Percentiles rank a stretch among this genome's conserved stretches.
Evolutionary conservation across 73 alveolate genomes (phyloP).

Genomic region (Diophrys appendiculata): DNA sequence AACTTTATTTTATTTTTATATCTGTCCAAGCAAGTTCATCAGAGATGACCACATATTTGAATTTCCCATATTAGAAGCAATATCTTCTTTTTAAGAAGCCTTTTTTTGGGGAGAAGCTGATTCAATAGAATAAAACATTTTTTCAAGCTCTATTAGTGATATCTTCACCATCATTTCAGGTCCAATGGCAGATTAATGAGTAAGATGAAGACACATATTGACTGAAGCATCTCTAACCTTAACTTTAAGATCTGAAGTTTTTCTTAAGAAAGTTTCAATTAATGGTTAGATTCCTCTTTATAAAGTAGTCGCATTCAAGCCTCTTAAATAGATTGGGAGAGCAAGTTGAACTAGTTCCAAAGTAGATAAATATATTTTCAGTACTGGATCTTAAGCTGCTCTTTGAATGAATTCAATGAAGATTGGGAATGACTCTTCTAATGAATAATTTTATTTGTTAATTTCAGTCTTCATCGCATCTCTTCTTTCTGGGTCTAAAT

Average conservation of each 20-base stretch:
- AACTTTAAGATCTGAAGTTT: constrained; percentile 52
- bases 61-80: constrained; percentile 50
- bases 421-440: constrained; percentile 36
- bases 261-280: constrained; percentile 31
- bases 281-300: constrained; percentile 18
- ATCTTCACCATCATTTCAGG: constrained; percentile 48
- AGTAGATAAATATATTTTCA: constrained; percentile 34
- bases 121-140: constrained; percentile 2
- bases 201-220: constrained; percentile 46
- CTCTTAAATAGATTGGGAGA: constrained; percentile 49
- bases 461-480: constrained; percentile 48
- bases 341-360: constrained; percentile 41
- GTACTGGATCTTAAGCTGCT: constrained; percentile 47
- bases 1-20: constrained; percentile 31
- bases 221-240: constrained; percentile 54
- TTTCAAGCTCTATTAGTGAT: constrained; percentile 40
- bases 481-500: constrained; percentile 37
- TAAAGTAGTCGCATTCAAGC: background rate
- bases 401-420: constrained; percentile 36
- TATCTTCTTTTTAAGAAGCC: constrained; percentile 13
- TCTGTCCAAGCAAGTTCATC: constrained; percentile 20
- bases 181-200: constrained; percentile 55
- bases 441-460: constrained; percentile 27
- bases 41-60: constrained; percentile 57
- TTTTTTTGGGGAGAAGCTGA: too few species aligned